These are phyloP conservation scores for Dichotomopilus funicola DNA, from an alignment of 2,329 filamentous ascomycete genomes.

Conservation along the genomic window DNA sequence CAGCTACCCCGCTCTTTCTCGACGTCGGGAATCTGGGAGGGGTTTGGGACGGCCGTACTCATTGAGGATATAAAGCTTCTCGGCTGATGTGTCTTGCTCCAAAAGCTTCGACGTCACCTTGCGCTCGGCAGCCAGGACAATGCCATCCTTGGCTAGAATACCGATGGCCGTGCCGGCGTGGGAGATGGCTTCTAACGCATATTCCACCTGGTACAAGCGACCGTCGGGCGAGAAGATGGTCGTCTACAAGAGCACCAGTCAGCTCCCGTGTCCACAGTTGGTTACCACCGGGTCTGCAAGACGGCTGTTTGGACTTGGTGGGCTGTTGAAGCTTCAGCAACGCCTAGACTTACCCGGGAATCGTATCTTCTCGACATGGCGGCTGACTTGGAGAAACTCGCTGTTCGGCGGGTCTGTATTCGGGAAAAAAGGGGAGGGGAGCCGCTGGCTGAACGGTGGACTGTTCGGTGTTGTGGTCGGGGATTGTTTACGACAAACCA, in stretches of 20 bases:
- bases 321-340: slow-evolving; percentile 9
- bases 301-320: no score
- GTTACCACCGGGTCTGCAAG: slow-evolving; percentile 1
- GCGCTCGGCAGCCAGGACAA: slow-evolving; percentile 93
- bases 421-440: not conserved
- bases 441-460: not conserved
- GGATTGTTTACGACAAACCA: not conserved
- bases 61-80: slow-evolving; percentile 99
- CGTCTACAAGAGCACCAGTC: slow-evolving; percentile 51
- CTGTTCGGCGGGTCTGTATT: not conserved
- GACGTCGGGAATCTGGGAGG: no score
- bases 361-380: slow-evolving; percentile 94
- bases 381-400: slow-evolving; percentile 1
- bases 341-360: slow-evolving; percentile 67
- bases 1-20: not conserved
- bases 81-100: slow-evolving; percentile 97
- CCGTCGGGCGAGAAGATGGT: slow-evolving; percentile 99
- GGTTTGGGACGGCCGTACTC: slow-evolving; percentile 56
- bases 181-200: slow-evolving; percentile 97
- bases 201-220: slow-evolving; percentile 98
- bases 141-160: slow-evolving; percentile 95
- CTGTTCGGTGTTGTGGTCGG: slow-evolving; percentile 1
- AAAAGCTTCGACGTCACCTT: slow-evolving; percentile 99
- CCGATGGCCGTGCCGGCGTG: slow-evolving; percentile 95
- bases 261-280: slow-evolving; percentile 16